Evolutionary conservation across 2,329 filamentous ascomycete genomes (phyloP).

Genomic region (Lecanosticta acicola): DNA sequence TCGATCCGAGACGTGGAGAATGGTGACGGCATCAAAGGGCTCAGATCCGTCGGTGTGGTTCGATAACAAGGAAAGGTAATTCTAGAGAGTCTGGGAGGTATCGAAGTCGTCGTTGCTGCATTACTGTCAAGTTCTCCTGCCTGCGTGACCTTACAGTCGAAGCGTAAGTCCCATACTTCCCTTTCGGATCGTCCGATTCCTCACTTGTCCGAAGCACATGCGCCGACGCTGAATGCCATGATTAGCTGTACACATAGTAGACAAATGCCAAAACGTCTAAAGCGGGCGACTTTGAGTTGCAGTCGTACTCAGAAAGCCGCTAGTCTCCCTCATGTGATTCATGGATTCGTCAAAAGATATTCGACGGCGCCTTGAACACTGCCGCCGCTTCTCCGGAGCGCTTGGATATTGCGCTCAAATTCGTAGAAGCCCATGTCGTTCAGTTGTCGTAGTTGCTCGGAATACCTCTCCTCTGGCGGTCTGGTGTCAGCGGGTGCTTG

Average conservation of each 20-base stretch:
- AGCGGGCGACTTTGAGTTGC: conserved; percentile 5
- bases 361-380: conserved; percentile 91
- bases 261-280: conserved; percentile 3
- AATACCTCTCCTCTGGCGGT: conserved; percentile 90
- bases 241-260: conserved; percentile 10
- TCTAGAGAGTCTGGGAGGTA: not conserved
- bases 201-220: conserved; percentile 2
- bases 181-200: conserved; percentile 4
- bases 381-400: conserved; percentile 79
- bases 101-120: conserved; percentile 1
- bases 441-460: conserved; percentile 79
- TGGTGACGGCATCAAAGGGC: conserved; percentile 17
- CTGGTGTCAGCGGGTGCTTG: conserved; percentile 68
- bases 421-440: conserved; percentile 99
- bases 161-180: conserved; percentile 6
- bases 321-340: not conserved
- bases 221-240: conserved; percentile 20
- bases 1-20: conserved; percentile 10
- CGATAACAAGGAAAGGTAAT: conserved; percentile 7
- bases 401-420: conserved; percentile 87
- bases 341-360: conserved; percentile 48
- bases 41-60: not conserved
- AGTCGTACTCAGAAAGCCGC: not conserved
- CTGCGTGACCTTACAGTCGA: conserved; percentile 3
- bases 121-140: not conserved